Conservation (phyloP, 306 rosid species). For the Pterocarpus macrocarpus region DNA sequence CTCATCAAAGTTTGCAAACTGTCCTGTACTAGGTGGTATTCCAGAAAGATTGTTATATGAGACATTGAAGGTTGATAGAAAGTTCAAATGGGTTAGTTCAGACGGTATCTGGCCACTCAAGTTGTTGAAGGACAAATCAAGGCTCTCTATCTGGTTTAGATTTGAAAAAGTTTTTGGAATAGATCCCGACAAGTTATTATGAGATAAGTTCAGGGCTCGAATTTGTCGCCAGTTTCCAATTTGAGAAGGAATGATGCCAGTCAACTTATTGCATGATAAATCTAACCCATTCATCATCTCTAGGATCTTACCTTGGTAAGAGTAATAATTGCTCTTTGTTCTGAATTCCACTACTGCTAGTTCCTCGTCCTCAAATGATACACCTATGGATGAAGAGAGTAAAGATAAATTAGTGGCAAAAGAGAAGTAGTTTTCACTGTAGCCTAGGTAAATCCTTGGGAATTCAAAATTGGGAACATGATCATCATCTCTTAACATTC, state of each 20-base stretch:
- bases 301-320: neutral
- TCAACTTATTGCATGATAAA: neutral
- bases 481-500: neutral
- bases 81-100: too few relatives aligned
- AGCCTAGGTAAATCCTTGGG: neutral
- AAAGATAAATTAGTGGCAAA: too few relatives aligned
- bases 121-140: neutral
- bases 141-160: conserved; percentile 24
- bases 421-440: too few relatives aligned
- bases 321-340: conserved; percentile 7
- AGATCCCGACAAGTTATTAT: conserved; percentile 16
- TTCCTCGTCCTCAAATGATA: neutral
- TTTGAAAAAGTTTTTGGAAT: conserved; percentile 24
- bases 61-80: too few relatives aligned
- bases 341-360: neutral
- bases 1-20: too few relatives aligned
- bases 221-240: conserved; percentile 6
- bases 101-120: too few relatives aligned
- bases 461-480: neutral
- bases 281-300: neutral
- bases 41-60: too few relatives aligned
- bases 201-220: conserved; percentile 19
- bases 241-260: neutral
- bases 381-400: accelerated
- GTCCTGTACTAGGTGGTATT: too few relatives aligned